Base-by-base conservation (phyloP, 2,329 filamentous ascomycete genomes). In the Emmonsiellopsis sp. region DNA sequence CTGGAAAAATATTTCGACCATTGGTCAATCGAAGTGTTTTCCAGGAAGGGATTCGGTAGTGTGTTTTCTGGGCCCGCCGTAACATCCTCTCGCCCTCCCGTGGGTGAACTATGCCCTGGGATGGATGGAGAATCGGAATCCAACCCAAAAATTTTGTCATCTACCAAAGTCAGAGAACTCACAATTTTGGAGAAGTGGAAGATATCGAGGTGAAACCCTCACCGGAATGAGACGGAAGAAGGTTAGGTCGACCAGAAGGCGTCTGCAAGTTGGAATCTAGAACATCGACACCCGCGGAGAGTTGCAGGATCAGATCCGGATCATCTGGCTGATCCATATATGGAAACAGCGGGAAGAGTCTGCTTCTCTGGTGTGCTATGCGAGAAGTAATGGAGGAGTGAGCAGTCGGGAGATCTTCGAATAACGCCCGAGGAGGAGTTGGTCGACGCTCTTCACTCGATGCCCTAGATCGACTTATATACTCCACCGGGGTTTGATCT, bases 341-440 rank as follows among this genome's bases (percentile, higher is more conserved):
- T 45, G 44, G 34, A 34, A 40, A 49, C 13, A 49, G 13, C 7
- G 40, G 37, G 8, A 41, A 41, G 1, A 31, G 9, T 31, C 46
- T 48, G 16, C 46, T 54, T 43, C 40, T 45, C 13, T 51, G 49
- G 31, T 16, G 41, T 8, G 52, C 32, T 20, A 52, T 20, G 44
- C 58, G 49, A 20, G 58, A 60, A 26, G 57, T 59, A 15, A 60
- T 60, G 13, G 58, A 60, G 13, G 55, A 60, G 40, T 60, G 51
- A 10, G 58, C 58, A 15, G 58, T 59, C 13, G 54, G 57, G 30
- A 60, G 51, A 48, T 60, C 58, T 20, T 58, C 55, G 44, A 57
- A 60, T 35, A 60, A 41, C 4, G 57, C 41, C n/a, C 57, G 50
- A 11, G 58, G 56, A 11, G 58, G 57, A 5, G 57, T 60, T 15